phyloP scores from a whole-genome alignment of 108 stramenopile species.

The Chaetoceros tenuissimus region DNA sequence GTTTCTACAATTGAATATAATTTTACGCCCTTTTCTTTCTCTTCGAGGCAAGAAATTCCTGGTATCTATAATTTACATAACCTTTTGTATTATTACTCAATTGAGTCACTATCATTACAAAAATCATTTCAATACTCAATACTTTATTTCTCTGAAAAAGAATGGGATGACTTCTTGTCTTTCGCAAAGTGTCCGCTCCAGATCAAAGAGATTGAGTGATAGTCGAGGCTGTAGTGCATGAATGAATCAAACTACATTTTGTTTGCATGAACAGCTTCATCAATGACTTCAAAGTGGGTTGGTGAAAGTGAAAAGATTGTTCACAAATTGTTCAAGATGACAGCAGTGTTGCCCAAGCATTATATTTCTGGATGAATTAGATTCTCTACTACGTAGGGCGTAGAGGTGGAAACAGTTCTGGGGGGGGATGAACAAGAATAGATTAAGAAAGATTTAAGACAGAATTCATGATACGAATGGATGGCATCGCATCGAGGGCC shows the following conservation, averaged over 20 bases:
- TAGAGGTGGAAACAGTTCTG: conserved; percentile 19
- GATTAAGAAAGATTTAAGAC: conserved; percentile 88
- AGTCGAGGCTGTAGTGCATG: conserved; percentile 58
- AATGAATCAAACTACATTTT: conserved; percentile 50
- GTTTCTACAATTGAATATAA: too few species aligned
- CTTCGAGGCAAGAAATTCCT: too few species aligned
- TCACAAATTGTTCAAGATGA: conserved; percentile 65
- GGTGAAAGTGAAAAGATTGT: conserved; percentile 90
- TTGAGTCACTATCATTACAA: too few species aligned
- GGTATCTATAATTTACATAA: too few species aligned
- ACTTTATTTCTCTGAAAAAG: too few species aligned
- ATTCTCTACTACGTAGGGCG: conserved; percentile 72
- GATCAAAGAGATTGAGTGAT: too few species aligned
- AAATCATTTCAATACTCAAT: too few species aligned
- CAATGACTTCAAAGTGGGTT: conserved; percentile 75
- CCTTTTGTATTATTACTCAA: too few species aligned
- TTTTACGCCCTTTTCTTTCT: too few species aligned
- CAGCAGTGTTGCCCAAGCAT: conserved; percentile 56
- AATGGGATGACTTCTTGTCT: too few species aligned
- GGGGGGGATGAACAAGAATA: conserved; percentile 84
- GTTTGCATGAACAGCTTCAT: conserved; percentile 67
- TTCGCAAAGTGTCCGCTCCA: too few species aligned
- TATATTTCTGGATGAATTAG: conserved; percentile 94
- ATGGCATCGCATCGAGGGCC: conserved; percentile 55
- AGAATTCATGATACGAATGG: conserved; percentile 94